These are phyloP conservation scores for Sordariomycetes sp. DNA, from an alignment of 2,329 filamentous ascomycete species.

Conservation along the genomic window DNA sequence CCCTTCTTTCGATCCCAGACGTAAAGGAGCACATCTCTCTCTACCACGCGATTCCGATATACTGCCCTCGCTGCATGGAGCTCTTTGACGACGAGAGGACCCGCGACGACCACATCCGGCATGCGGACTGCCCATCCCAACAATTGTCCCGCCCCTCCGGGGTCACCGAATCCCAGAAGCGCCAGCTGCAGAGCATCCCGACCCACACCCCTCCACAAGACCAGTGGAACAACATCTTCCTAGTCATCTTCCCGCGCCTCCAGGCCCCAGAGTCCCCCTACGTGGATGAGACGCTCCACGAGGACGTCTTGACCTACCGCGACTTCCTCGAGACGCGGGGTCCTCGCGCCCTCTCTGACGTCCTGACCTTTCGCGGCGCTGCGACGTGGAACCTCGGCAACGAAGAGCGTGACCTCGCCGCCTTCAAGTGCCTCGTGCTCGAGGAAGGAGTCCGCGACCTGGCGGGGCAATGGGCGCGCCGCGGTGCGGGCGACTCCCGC, in stretches of 20 bases:
- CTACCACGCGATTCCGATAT: conserved; percentile 1
- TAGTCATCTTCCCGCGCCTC: not conserved
- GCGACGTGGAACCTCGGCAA: conserved; percentile 2
- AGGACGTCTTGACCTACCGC: not conserved
- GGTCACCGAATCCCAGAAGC: conserved; percentile 5
- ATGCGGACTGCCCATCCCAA: not conserved
- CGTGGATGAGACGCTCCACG: not conserved
- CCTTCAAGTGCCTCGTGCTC: not conserved
- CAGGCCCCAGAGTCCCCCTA: conserved; percentile 1
- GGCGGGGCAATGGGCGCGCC: not conserved
- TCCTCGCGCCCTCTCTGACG: not conserved
- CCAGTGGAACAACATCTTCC: conserved; percentile 4
- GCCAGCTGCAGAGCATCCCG: not conserved
- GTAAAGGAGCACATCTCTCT: conserved; percentile 1
- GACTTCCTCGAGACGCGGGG: conserved; percentile 1
- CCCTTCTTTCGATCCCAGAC: not conserved
- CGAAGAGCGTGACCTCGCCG: conserved; percentile 5
- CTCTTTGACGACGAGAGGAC: conserved; percentile 2
- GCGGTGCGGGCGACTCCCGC: not conserved
- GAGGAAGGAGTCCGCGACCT: conserved; percentile 3
- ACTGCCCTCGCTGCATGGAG: conserved; percentile 5
- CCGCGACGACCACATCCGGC: conserved; percentile 4
- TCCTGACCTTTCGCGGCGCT: not conserved
- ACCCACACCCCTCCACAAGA: not conserved
- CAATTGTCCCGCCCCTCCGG: not conserved